These are phyloP conservation scores for Stephania japonica DNA, from an alignment of 164 flowering plant species.

Conservation along the genomic window DNA sequence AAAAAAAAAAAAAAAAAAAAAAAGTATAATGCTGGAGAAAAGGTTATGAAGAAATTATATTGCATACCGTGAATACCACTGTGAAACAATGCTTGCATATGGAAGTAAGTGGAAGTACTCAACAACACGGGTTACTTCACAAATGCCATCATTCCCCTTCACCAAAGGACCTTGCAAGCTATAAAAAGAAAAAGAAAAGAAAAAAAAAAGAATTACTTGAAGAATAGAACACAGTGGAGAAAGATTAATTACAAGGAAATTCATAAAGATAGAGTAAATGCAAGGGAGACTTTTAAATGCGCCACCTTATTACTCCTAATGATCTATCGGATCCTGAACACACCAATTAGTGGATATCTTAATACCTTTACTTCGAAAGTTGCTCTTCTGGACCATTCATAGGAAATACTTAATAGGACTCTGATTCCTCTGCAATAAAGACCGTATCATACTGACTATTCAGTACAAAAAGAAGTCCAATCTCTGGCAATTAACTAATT, in stretches of 20 bases:
- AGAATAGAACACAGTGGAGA: background rate
- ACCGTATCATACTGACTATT: no score
- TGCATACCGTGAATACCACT: constrained; percentile 55
- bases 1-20: background rate
- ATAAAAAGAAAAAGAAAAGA: constrained; percentile 13
- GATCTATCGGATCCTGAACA: background rate
- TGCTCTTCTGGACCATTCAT: no score
- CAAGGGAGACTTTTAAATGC: background rate
- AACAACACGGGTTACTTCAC: constrained; percentile 40
- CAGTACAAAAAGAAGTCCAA: no score
- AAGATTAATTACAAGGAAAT: background rate
- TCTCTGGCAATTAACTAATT: no score
- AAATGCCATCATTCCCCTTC: constrained; percentile 22
- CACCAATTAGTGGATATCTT: background rate
- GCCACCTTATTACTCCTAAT: background rate
- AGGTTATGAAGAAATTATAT: constrained; percentile 1
- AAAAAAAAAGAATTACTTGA: background rate
- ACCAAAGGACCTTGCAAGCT: constrained; percentile 73
- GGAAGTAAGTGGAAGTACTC: constrained; percentile 77
- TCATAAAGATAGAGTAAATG: background rate
- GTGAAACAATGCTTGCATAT: constrained; percentile 40
- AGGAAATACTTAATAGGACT: no score
- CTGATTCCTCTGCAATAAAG: no score
- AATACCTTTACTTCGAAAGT: background rate
- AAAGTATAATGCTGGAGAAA: background rate